Conservation (phyloP, 768 basidiomycete genomes). For the Agaricus blazei region DNA sequence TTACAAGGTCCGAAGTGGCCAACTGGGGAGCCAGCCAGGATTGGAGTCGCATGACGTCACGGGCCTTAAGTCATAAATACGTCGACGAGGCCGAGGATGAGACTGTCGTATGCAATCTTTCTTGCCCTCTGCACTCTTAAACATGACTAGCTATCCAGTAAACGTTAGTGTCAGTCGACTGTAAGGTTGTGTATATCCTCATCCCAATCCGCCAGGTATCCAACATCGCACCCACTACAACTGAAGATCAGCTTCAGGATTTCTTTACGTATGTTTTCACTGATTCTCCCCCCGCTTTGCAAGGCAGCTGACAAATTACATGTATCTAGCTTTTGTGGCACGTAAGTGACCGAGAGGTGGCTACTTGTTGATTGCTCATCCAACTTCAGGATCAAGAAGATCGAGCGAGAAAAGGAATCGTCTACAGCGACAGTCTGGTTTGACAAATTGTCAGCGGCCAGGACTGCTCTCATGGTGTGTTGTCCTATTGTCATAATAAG, state of each 20-base stretch:
- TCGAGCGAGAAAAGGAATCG: slow-evolving; percentile 41
- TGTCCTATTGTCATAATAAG: not conserved
- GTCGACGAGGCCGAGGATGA: slow-evolving; percentile 9
- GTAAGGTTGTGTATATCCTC: not conserved
- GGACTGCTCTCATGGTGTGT: slow-evolving; percentile 78
- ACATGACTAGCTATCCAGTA: slow-evolving; percentile 39
- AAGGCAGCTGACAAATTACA: slow-evolving; percentile 7
- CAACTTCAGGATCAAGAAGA: slow-evolving; percentile 51
- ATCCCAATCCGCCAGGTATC: slow-evolving; percentile 49
- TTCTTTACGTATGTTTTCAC: slow-evolving; percentile 66
- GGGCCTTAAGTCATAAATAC: not conserved
- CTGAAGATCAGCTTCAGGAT: slow-evolving; percentile 63
- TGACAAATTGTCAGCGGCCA: slow-evolving; percentile 77
- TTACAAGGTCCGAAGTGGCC: too few species aligned
- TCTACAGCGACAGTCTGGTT: slow-evolving; percentile 69
- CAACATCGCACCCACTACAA: slow-evolving; percentile 61
- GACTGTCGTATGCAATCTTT: slow-evolving; percentile 10
- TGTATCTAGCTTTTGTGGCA: slow-evolving; percentile 76
- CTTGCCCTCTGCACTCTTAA: slow-evolving; percentile 21
- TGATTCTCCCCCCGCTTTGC: not conserved
- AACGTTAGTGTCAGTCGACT: slow-evolving; percentile 27
- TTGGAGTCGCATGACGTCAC: slow-evolving; percentile 1
- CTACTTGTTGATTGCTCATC: not conserved
- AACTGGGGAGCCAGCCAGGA: too few species aligned
- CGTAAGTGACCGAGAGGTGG: slow-evolving; percentile 32